These are phyloP conservation scores for Chrysoporthe puriensis DNA, from an alignment of 2,329 filamentous ascomycete species.

Conservation along the genomic window DNA sequence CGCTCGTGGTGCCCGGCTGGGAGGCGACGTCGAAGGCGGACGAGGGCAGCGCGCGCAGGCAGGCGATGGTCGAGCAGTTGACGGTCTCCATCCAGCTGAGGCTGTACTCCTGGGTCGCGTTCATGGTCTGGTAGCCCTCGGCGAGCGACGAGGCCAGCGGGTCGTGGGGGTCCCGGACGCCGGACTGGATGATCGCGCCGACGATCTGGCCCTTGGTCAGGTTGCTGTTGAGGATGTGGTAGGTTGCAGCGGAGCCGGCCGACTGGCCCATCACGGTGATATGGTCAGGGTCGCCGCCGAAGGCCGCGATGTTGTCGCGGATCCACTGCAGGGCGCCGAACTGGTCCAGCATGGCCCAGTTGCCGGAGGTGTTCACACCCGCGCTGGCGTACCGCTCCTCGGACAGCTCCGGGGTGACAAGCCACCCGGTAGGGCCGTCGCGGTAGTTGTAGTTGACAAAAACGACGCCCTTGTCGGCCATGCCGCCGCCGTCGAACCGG, in stretches of 20 bases:
- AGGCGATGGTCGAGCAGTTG: conserved; percentile 31
- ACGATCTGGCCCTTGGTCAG: conserved; percentile 34
- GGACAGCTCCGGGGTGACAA: conserved; percentile 29
- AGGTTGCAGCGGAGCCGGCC: conserved; percentile 30
- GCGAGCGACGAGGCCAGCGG: conserved; percentile 31
- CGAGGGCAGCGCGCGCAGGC: conserved; percentile 28
- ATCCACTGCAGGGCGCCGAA: conserved; percentile 54
- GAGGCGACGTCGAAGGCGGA: conserved; percentile 24
- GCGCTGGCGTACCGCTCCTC: conserved; percentile 27
- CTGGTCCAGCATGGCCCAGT: conserved; percentile 55
- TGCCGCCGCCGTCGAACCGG: conserved; percentile 57
- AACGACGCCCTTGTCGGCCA: conserved; percentile 62
- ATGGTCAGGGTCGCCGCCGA: conserved; percentile 46
- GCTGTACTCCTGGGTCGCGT: conserved; percentile 25
- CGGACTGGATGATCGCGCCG: conserved; percentile 35
- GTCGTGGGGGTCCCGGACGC: conserved; percentile 35
- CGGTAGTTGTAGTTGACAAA: conserved; percentile 66
- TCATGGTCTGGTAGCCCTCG: conserved; percentile 31
- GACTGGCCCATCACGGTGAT: conserved; percentile 33
- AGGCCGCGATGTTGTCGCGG: conserved; percentile 47
- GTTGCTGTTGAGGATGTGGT: conserved; percentile 36
- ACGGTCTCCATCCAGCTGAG: conserved; percentile 26
- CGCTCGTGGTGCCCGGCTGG: conserved; percentile 18
- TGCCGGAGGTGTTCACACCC: conserved; percentile 41
- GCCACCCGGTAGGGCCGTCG: conserved; percentile 66